Conservation (phyloP, 1,139 yeast species). For the Kodamaea alishanica region DNA sequence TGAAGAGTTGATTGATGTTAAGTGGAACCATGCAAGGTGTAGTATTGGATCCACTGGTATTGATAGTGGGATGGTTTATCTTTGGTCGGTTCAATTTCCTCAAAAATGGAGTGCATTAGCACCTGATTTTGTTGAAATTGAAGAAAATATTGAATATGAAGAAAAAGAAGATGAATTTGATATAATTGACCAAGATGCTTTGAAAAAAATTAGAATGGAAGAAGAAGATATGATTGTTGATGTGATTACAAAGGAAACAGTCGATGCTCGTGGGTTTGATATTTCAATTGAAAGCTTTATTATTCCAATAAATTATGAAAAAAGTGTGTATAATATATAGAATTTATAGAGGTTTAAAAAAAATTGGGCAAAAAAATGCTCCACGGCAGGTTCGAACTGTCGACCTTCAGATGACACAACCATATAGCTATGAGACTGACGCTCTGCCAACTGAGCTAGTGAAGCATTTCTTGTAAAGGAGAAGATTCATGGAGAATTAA, state of each 20-base stretch:
- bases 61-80: slow-evolving; percentile 77
- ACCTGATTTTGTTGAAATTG: slow-evolving; percentile 93
- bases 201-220: slow-evolving; percentile 55
- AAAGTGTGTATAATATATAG: too few species aligned
- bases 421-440: slow-evolving; percentile 42
- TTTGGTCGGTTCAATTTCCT: slow-evolving; percentile 81
- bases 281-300: slow-evolving; percentile 38
- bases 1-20: slow-evolving; percentile 78
- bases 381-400: slow-evolving; percentile 56
- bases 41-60: slow-evolving; percentile 83
- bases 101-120: slow-evolving; percentile 97
- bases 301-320: slow-evolving; percentile 41
- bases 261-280: slow-evolving; percentile 68
- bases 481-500: too few species aligned
- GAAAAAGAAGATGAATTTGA: slow-evolving; percentile 95
- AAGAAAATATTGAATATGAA: slow-evolving; percentile 83
- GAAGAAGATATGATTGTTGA: slow-evolving; percentile 73
- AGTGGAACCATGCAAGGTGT: slow-evolving; percentile 79
- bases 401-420: slow-evolving; percentile 50
- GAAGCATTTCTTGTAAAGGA: too few species aligned
- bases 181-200: slow-evolving; percentile 61
- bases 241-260: slow-evolving; percentile 55
- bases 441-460: slow-evolving; percentile 52
- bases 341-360: too few species aligned
- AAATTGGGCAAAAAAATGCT: slow-evolving; percentile 39